phyloP scores from a whole-genome alignment of 306 rosid genomes.

The Vicia faba region DNA sequence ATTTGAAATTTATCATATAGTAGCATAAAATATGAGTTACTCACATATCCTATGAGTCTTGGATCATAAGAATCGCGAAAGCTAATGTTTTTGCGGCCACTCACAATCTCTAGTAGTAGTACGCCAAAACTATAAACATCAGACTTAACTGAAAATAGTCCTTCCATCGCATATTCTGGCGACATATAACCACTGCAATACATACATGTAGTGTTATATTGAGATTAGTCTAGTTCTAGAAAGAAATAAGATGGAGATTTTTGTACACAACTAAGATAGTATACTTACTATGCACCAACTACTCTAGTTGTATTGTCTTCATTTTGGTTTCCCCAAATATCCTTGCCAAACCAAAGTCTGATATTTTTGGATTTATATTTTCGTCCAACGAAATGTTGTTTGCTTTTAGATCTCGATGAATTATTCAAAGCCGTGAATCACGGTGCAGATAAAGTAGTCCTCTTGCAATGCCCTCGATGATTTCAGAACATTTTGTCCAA shows the following conservation, averaged over 20 bases:
- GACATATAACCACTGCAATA: constrained; percentile 81
- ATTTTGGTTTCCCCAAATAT: constrained; percentile 84
- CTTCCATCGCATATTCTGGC: constrained; percentile 96
- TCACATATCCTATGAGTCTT: constrained; percentile 78
- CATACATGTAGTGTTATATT: background rate
- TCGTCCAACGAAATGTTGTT: constrained; percentile 79
- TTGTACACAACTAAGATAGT: background rate
- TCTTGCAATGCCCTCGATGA: constrained; percentile 86
- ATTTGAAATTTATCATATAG: background rate
- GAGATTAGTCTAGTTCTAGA: constrained; percentile 32
- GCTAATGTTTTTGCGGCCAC: constrained; percentile 77
- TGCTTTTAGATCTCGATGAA: constrained; percentile 83
- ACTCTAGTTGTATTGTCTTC: constrained; percentile 76
- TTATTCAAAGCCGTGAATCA: constrained; percentile 82
- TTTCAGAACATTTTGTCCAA: constrained; percentile 64
- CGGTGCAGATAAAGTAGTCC: constrained; percentile 88
- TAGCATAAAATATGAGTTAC: constrained; percentile 31
- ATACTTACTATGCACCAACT: constrained; percentile 87
- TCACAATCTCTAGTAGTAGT: constrained; percentile 67
- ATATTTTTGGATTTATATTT: constrained; percentile 86
- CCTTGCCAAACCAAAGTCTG: constrained; percentile 91
- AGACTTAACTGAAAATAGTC: constrained; percentile 79
- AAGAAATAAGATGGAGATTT: background rate
- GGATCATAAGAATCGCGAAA: constrained; percentile 57
- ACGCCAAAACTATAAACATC: constrained; percentile 93